Base-by-base conservation (phyloP, 371 early-diverging fungal species). In the Zychaea mexicana region DNA sequence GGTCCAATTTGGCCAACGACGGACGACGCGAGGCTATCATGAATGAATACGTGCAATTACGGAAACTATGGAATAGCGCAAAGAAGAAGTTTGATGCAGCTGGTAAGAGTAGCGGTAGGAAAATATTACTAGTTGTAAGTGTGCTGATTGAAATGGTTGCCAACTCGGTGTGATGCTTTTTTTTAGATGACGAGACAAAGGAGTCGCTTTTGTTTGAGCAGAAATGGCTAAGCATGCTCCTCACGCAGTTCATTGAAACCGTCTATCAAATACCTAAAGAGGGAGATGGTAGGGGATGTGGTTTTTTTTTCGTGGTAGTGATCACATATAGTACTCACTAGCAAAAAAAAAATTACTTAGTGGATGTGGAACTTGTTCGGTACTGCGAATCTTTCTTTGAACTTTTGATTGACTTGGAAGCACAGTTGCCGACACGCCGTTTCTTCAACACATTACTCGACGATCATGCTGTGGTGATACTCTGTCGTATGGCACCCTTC, bases 351-450 rank as follows among this genome's bases (percentile, higher is more conserved):
- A 49, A 24, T 10, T 22, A 24, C 53, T 10, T 64, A 83, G 84
- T 68, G 27, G 68, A 73, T 52, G 52, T 64, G 46, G 84, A 90
- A 15, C 57, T 82, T 5, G 69, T 89, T 27, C 71, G 73, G 24
- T 94, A 89, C 58, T 82, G 85, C 62, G 91, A 90, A 55, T 85
- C 93, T 15, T 86, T 89, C 60, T 61, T 96, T 27, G 96, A 97
- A 70, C 81, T 98, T 31, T 65, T 98, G 52, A 89, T 94, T 21
- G 94, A 92, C 65, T 72, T 98, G 24, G 88, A 89, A 66, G 81
- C 92, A 17, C 98, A 96, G 76, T 72, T 97, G 31, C 90, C 96
- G 2, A 97, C 98, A 0, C 89, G 98, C 31, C 88, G 98, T 54
- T 95, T 85, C 67, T 85, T 97, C 66, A 89, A 92, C 64, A 81